Base-by-base conservation (phyloP, 352 stramenopile species). In the Globisporangium camurandrum region DNA sequence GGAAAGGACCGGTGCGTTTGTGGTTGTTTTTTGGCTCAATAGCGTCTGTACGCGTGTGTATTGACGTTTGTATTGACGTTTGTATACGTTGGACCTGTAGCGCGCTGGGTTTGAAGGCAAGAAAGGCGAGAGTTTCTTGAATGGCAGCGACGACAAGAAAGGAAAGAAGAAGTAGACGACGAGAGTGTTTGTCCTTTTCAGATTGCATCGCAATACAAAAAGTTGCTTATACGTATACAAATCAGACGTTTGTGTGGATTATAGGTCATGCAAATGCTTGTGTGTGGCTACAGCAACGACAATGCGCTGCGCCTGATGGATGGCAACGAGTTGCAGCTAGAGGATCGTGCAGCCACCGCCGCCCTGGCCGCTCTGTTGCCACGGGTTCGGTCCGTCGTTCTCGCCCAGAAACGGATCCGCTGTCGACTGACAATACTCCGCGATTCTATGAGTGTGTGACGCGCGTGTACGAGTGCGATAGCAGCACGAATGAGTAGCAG, bases 81-180 rank as follows among this genome's bases (percentile, higher is more conserved):
- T n/a, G n/a, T n/a, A n/a, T n/a, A n/a, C n/a, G n/a, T n/a, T n/a
- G n/a, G n/a, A n/a, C n/a, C n/a, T n/a, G n/a, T n/a, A n/a, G n/a
- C 79, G 79, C 41, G 79, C 79, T 6, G 79, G 79, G 51, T 88
- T 90, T 49, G 79, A 90, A 64, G 79, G 79, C 53, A 90, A 87
- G 69, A 88, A 90, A 60, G 75, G 79, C 17, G 73, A 87, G 14
- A 55, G 40, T 20, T 90, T 90, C 50, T 54, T 90, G 49, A 90
- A 90, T 54, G 61, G 55, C 14, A 61, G 61, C 16, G 61, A 80
- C 49, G 77, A 76, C 58, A 83, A 79, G 59, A 64, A 64, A 30
- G 67, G 78, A 59, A 75, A 70, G 54, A 62, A 67, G 46, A 63
- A 74, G 61, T 57, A 62, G 45, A 66, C 46, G 51, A 24, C 3